Evolutionary conservation across 768 basidiomycete species (phyloP).

Genomic region (Lanmaoa rubissima): DNA sequence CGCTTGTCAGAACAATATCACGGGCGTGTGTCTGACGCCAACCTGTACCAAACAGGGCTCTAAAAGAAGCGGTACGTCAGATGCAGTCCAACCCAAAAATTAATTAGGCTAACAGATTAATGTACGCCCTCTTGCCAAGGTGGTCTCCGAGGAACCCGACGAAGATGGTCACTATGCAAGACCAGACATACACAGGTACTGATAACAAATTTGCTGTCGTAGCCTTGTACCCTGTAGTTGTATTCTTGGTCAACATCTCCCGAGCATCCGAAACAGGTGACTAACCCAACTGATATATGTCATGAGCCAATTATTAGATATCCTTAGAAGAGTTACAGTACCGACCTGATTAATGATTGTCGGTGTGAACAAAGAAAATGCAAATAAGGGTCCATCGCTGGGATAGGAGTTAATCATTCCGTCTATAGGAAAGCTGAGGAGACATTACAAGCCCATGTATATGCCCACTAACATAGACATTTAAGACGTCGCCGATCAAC

Average conservation of each 20-base stretch:
- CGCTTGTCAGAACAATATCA: slow-evolving; percentile 1
- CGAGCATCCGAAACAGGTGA: neutral
- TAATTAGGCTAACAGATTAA: slow-evolving; percentile 51
- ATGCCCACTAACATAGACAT: slow-evolving; percentile 51
- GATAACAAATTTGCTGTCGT: slow-evolving; percentile 72
- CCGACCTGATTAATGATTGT: slow-evolving; percentile 51
- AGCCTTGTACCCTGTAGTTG: slow-evolving; percentile 49
- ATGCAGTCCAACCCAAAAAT: neutral
- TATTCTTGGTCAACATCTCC: neutral
- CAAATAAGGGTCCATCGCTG: slow-evolving; percentile 52
- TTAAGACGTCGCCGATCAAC: slow-evolving; percentile 2
- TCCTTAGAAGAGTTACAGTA: neutral
- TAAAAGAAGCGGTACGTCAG: slow-evolving; percentile 14
- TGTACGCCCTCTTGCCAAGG: slow-evolving; percentile 50
- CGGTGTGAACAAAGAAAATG: slow-evolving; percentile 51
- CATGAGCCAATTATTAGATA: neutral
- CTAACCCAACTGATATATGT: slow-evolving; percentile 21
- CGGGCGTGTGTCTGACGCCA: neutral
- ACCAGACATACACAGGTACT: slow-evolving; percentile 76
- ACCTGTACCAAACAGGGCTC: slow-evolving; percentile 34
- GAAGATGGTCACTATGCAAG: slow-evolving; percentile 60
- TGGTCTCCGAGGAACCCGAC: slow-evolving; percentile 65
- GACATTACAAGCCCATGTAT: slow-evolving; percentile 63
- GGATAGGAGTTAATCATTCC: slow-evolving; percentile 3
- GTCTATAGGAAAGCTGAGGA: neutral